Percentiles rank a stretch among this genome's conserved stretches.
These are phyloP conservation scores for Suhomyces coccinellae DNA, from an alignment of 1,139 yeast species.

Conservation along the genomic window DNA sequence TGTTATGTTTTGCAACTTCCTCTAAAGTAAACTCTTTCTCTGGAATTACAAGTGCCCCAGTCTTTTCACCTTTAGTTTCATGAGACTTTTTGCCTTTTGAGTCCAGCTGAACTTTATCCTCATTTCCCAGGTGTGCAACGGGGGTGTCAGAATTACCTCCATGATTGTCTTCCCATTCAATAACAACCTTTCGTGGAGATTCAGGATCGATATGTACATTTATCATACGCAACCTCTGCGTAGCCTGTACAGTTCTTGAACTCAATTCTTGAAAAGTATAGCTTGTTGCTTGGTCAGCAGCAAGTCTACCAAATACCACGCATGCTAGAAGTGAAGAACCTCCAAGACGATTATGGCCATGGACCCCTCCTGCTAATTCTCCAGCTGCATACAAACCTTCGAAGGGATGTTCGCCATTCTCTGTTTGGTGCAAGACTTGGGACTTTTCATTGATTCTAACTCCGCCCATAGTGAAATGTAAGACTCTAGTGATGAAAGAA, in stretches of 20 bases:
- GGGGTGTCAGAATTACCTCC: neutral
- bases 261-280: constrained; percentile 35
- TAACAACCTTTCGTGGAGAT: constrained; percentile 28
- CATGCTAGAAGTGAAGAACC: constrained; percentile 78
- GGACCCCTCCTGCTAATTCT: constrained; percentile 81
- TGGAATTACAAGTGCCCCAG: constrained; percentile 36
- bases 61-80: neutral
- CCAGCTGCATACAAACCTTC: constrained; percentile 75
- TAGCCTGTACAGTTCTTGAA: constrained; percentile 21
- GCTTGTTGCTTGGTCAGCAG: constrained; percentile 49
- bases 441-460: constrained; percentile 62
- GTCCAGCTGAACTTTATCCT: neutral
- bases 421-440: constrained; percentile 50
- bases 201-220: constrained; percentile 48
- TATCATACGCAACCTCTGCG: constrained; percentile 44
- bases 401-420: constrained; percentile 36
- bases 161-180: constrained; percentile 26
- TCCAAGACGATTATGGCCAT: constrained; percentile 74
- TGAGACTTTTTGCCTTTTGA: neutral
- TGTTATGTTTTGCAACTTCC: constrained; percentile 66
- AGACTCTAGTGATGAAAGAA: constrained; percentile 67
- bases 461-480: constrained; percentile 89
- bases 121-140: neutral
- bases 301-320: constrained; percentile 74
- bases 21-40: constrained; percentile 45